Evolutionary conservation across 768 basidiomycete genomes (phyloP).

Genomic region (Multifurca ochricompacta): DNA sequence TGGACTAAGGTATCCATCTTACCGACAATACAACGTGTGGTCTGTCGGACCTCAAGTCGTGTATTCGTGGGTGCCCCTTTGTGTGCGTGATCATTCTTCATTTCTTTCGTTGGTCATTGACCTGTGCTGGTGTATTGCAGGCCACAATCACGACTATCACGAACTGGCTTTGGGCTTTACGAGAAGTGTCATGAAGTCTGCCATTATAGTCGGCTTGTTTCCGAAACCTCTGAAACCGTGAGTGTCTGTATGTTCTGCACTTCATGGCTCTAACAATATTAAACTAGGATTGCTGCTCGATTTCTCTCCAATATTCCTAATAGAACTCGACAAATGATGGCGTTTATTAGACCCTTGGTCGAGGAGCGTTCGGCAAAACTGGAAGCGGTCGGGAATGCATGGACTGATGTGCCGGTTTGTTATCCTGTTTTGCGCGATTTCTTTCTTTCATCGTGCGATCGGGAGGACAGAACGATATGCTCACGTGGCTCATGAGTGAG

Average conservation of each 20-base stretch:
- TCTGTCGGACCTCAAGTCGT: constrained; percentile 27
- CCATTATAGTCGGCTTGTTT: constrained; percentile 26
- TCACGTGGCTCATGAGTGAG: constrained; percentile 36
- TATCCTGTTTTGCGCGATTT: too few species aligned
- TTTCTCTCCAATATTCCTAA: background rate
- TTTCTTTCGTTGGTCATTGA: background rate
- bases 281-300: background rate
- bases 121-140: constrained; percentile 13
- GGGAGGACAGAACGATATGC: constrained; percentile 30
- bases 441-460: background rate
- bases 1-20: constrained; percentile 24
- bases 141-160: constrained; percentile 27
- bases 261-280: background rate
- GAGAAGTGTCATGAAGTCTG: constrained; percentile 26
- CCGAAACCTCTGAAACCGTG: constrained; percentile 32
- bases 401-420: constrained; percentile 2
- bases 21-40: constrained; percentile 23
- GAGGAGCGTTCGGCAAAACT: background rate
- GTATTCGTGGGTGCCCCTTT: constrained; percentile 30
- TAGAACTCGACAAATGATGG: background rate
- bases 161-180: constrained; percentile 30
- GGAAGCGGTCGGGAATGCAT: background rate
- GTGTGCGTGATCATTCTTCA: constrained; percentile 24
- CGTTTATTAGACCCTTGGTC: background rate
- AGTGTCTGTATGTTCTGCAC: constrained; percentile 5